phyloP scores from a whole-genome alignment of 139 green algal species.

The Trebouxia sp. region DNA sequence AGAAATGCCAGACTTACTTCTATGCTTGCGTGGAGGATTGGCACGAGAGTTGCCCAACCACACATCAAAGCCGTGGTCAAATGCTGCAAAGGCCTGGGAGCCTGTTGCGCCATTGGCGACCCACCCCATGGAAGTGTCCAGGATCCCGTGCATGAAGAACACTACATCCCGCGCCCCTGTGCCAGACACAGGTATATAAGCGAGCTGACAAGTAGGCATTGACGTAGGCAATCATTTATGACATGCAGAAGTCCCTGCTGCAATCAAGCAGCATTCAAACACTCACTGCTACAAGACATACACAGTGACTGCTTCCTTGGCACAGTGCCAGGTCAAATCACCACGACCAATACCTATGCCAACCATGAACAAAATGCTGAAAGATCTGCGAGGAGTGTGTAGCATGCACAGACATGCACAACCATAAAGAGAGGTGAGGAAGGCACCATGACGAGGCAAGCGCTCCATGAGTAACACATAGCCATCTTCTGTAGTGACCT shows the following conservation, averaged over 20 bases:
- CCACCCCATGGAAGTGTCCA: conserved; percentile 93
- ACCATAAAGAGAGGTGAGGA: neutral
- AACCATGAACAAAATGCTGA: no score
- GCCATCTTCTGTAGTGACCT: conserved; percentile 75
- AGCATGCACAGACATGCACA: no score
- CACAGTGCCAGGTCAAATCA: no score
- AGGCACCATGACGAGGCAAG: conserved; percentile 63
- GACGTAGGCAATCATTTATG: neutral
- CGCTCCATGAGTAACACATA: conserved; percentile 86
- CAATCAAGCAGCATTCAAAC: neutral
- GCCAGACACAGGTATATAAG: neutral
- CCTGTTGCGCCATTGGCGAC: conserved; percentile 79
- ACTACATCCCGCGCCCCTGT: conserved; percentile 65
- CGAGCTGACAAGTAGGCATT: no score
- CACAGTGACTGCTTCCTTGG: no score
- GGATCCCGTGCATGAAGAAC: conserved; percentile 90
- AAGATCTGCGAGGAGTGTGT: no score
- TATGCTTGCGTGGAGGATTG: conserved; percentile 80
- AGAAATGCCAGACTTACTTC: conserved; percentile 43
- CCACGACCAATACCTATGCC: no score
- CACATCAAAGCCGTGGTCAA: conserved; percentile 90
- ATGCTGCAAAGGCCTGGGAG: conserved; percentile 88
- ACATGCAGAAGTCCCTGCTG: neutral
- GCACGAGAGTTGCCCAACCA: conserved; percentile 89
- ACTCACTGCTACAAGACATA: neutral